Conservation (phyloP, 2,329 filamentous ascomycete species). For the Ceratocystis albifundus region DNA sequence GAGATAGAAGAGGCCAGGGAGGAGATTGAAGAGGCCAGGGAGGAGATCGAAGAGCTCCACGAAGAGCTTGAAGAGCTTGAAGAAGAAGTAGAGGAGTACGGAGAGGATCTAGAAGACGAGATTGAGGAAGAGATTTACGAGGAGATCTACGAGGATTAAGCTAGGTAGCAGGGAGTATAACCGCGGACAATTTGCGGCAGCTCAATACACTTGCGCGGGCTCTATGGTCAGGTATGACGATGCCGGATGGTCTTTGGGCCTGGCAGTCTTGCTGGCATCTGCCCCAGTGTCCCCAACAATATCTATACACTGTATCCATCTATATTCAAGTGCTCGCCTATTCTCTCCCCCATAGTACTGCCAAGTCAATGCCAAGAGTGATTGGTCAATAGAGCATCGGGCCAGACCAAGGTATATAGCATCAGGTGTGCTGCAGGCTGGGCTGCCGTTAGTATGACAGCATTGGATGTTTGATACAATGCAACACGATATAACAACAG, state of each 20-base stretch:
- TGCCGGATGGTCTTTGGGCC: background rate
- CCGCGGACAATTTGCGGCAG: background rate
- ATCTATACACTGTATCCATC: background rate
- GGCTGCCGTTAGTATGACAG: background rate
- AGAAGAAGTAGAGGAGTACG: slow-evolving; percentile 35
- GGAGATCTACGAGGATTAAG: slow-evolving; percentile 39
- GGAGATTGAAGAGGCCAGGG: slow-evolving; percentile 26
- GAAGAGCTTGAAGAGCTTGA: slow-evolving; percentile 35
- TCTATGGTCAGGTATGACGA: background rate
- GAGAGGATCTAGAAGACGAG: slow-evolving; percentile 38
- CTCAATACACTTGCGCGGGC: background rate
- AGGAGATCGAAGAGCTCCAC: slow-evolving; percentile 1
- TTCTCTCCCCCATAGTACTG: background rate
- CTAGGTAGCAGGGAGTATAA: slow-evolving; percentile 23
- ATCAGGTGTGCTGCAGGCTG: too few relatives aligned
- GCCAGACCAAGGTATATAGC: too few relatives aligned
- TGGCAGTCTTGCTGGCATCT: background rate
- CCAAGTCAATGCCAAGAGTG: background rate
- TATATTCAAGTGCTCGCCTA: too few relatives aligned
- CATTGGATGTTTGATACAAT: background rate
- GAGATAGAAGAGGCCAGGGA: slow-evolving; percentile 27
- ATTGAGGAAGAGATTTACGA: slow-evolving; percentile 30
- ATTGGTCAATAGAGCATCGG: background rate
- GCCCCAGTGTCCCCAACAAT: background rate
- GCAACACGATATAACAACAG: background rate